These are phyloP conservation scores for Aristolochia fimbriata DNA, from an alignment of 164 flowering plant species.

Conservation along the genomic window DNA sequence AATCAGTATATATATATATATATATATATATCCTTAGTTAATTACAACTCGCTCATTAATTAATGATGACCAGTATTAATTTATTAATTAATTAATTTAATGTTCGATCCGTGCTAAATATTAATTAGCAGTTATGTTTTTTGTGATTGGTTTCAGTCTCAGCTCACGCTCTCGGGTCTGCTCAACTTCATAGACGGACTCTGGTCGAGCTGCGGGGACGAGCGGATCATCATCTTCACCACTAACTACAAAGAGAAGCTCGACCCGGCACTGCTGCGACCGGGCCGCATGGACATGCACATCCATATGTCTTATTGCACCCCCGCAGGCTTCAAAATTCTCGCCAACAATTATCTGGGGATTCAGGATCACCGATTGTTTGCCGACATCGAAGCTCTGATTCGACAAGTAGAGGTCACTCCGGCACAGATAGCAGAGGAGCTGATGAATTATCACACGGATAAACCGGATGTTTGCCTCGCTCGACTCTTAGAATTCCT, in stretches of 20 bases:
- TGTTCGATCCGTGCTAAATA: too few species aligned
- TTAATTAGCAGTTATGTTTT: too few species aligned
- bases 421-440: conserved; percentile 61
- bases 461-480: conserved; percentile 32
- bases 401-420: conserved; percentile 21
- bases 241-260: conserved; percentile 49
- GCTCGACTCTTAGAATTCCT: conserved; percentile 26
- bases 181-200: conserved; percentile 53
- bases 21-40: too few species aligned
- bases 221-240: conserved; percentile 42
- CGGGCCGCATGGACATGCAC: conserved; percentile 61
- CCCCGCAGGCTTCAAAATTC: conserved; percentile 41
- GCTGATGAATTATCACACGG: conserved; percentile 52
- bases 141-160: not conserved
- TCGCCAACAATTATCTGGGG: conserved; percentile 44
- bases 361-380: conserved; percentile 21
- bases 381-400: conserved; percentile 15
- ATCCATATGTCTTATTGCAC: conserved; percentile 43
- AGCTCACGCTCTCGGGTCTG: conserved; percentile 44
- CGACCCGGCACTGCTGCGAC: conserved; percentile 48
- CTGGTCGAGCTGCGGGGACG: conserved; percentile 50
- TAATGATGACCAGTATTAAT: too few species aligned
- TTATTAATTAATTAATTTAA: not conserved
- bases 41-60: too few species aligned
- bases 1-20: too few species aligned